Conservation (phyloP, 306 rosid genomes). For the Fragaria ananassa region DNA sequence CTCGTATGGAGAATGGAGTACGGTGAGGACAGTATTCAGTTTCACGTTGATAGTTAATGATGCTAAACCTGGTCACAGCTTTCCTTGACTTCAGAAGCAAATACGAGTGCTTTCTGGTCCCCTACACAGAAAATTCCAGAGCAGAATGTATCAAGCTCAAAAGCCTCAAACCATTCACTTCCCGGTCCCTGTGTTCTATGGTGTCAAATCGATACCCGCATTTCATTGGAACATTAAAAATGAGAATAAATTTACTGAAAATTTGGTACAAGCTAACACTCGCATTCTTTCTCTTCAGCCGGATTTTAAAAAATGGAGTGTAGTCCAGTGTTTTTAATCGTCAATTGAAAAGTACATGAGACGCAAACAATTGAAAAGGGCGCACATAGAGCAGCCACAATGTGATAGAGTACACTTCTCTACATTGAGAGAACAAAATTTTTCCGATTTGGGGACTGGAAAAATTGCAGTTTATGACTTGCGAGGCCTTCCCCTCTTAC, state of each 20-base stretch:
- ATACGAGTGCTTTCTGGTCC: constrained; percentile 22
- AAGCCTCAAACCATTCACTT: neutral
- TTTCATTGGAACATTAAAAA: neutral
- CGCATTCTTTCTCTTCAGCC: neutral
- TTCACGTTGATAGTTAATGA: constrained; percentile 17
- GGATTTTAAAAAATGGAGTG: constrained; percentile 1
- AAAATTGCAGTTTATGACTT: constrained; percentile 39
- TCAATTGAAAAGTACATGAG: constrained; percentile 1
- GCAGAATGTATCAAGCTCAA: constrained; percentile 1
- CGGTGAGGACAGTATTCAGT: constrained; percentile 1
- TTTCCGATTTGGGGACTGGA: constrained; percentile 29
- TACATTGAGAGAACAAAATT: constrained; percentile 53
- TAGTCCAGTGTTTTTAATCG: neutral
- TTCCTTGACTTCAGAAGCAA: constrained; percentile 26
- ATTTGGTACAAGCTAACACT: constrained; percentile 3
- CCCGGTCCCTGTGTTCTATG: neutral
- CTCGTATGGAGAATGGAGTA: constrained; percentile 10
- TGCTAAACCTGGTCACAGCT: constrained; percentile 14
- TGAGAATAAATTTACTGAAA: neutral
- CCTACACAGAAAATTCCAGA: neutral
- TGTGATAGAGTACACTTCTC: constrained; percentile 39
- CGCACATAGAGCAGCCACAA: constrained; percentile 36
- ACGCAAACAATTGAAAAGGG: constrained; percentile 8
- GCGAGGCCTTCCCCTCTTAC: constrained; percentile 87
- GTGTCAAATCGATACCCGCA: neutral